Base-by-base conservation (phyloP, 2,329 filamentous ascomycete species). In the Sporothrix brunneoviolacea region DNA sequence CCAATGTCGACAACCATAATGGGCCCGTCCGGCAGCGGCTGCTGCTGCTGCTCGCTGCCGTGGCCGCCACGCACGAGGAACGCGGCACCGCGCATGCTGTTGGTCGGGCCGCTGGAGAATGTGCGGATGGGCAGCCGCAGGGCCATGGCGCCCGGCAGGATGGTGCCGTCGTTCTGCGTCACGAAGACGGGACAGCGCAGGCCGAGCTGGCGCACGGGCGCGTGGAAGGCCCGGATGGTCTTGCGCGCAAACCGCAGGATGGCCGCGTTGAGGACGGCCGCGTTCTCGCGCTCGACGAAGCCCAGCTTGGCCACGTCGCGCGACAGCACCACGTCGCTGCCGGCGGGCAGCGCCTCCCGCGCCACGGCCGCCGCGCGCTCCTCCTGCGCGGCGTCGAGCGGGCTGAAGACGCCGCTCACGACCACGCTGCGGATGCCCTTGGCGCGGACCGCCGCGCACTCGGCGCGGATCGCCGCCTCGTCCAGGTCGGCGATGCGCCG, bases 1-100 rank as follows among this genome's bases (percentile, higher is more conserved):
- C 82, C 82, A 48, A 86, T 77, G 58, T 86, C 82, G 2, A 84
- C 75, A 0, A 85, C 81, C 67, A 84, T 77, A 57, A 73, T 65
- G 0, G 68, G 64, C 49, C 72, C 65, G 3, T 63, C 56, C 13
- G 47, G 19, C 2, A n/a, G 21, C 4, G 32, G 13, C 18, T 65
- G n/a, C n/a, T n/a, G n/a, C n/a, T n/a, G n/a, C n/a, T n/a, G n/a
- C n/a, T n/a, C n/a, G n/a, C n/a, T n/a, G n/a, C n/a, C n/a, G n/a
- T n/a, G n/a, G n/a, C n/a, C 54, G 4, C 61, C 60, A 35, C 70
- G 66, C 0, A 70, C 67, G 10, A 86, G 64, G 50, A 82, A 83
- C 0, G 80, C 82, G 2, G 80, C 80, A 1, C 80, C 80, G 47
- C 75, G 73, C 69, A 82, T 79, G 50, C 76, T 80, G 59, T 84